Evolutionary conservation across 2,329 filamentous ascomycete species (phyloP), one percentile per base, ranked within the genome.

Genomic region (Sarocladium brachiariae): DNA sequence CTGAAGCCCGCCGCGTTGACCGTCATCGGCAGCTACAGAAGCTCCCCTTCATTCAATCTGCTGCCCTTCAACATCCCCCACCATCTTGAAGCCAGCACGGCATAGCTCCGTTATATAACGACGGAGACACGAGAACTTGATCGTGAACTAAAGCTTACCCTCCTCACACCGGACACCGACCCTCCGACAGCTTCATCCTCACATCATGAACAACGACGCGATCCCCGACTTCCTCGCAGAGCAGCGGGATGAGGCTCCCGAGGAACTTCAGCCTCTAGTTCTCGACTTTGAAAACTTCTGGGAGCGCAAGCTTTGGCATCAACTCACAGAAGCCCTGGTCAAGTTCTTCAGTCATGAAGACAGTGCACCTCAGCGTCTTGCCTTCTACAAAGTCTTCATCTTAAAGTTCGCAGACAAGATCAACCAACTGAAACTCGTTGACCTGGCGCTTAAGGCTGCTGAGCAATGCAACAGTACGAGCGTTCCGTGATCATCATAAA

Each of bases 231-330:
- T 97, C 73, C 86, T 99, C 57, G 82, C 84, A 54, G 86, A 95
- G 61, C 88, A 95, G 80, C 87, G 90, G 66, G 89, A 96, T 65
- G 76, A 84, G 66, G 88, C 90, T 62, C 87, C 90, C 49, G 87
- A 90, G 59, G 87, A 95, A 67, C 81, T 95, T 50, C 91, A 96
- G 72, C 80, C 86, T 62, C 82, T 88, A 63, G 88, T 96, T 69
- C 80, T 99, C 61, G 83, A 86, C 62, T 96, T 99, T 58, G 93
- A 99, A 75, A 90, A 95, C 67, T 88, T 84, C 65, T 99, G 93
- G 93, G 93, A 99, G 76, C 85, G 92, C 63, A 96, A 96, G 74
- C 80, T 99, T 72, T 99, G 93, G 93, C 93, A 99, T 75, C 91
- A 99, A 73, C 86, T 99, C 59, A 99, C 93, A 31, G 87, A 96